Conservation (phyloP, 2,329 filamentous ascomycete genomes). For the Aspergillus phoenicis region DNA sequence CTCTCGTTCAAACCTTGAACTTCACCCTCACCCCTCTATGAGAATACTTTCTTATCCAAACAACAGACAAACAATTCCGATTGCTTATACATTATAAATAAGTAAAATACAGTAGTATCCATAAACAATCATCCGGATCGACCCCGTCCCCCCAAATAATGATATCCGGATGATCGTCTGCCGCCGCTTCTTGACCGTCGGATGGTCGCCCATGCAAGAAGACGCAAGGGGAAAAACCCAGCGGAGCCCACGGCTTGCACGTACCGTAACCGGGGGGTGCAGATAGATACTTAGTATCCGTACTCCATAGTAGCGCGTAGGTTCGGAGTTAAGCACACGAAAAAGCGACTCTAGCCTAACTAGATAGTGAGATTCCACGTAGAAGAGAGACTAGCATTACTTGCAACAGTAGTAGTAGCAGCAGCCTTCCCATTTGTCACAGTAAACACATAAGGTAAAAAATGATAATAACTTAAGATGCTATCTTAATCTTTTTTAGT, state of each 20-base stretch:
- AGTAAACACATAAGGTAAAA: too few relatives aligned
- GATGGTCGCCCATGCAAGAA: constrained; percentile 16
- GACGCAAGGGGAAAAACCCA: constrained; percentile 27
- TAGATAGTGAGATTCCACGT: neutral
- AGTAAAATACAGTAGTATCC: too few relatives aligned
- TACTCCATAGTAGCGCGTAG: neutral
- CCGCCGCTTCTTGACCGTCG: constrained; percentile 4
- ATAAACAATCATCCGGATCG: neutral
- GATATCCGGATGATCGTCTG: constrained; percentile 23
- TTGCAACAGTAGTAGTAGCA: too few relatives aligned
- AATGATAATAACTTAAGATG: too few relatives aligned
- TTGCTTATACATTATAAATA: too few relatives aligned
- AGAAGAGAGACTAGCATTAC: neutral
- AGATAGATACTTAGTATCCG: neutral
- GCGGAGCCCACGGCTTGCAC: constrained; percentile 22
- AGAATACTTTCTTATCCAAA: too few relatives aligned
- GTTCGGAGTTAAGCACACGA: neutral
- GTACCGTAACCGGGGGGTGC: constrained; percentile 6
- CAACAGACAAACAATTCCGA: too few relatives aligned
- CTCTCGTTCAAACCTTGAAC: neutral
- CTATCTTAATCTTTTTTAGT: too few relatives aligned
- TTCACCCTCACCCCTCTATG: too few relatives aligned
- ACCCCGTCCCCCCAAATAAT: constrained; percentile 6
- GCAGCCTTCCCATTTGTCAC: too few relatives aligned
- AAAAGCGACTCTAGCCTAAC: neutral